phyloP scores from a whole-genome alignment of 202 grass and related monocot species.

The Zoysia matrella region DNA sequence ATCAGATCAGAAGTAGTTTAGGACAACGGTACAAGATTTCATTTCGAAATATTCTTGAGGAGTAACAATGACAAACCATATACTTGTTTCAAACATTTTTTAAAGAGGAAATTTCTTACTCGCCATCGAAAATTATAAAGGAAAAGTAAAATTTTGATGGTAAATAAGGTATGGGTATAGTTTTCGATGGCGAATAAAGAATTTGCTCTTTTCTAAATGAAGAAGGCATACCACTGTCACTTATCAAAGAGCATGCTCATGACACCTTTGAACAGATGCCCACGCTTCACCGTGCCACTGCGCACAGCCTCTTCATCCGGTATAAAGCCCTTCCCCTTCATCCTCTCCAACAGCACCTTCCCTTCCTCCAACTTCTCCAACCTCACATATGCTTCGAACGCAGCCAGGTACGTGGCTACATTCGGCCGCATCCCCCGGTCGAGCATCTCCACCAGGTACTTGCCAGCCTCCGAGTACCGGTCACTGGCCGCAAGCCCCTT shows the following conservation, averaged over 20 bases:
- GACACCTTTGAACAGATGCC: slow-evolving; percentile 62
- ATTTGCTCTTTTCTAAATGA: background rate
- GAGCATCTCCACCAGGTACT: slow-evolving; percentile 81
- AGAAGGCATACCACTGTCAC: slow-evolving; percentile 38
- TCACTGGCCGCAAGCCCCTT: slow-evolving; percentile 72
- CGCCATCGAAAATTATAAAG: too few relatives aligned
- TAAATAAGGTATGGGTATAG: too few relatives aligned
- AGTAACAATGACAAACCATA: background rate
- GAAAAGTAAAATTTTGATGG: too few relatives aligned
- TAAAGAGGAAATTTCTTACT: background rate
- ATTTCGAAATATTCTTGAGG: background rate
- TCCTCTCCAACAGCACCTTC: slow-evolving; percentile 59
- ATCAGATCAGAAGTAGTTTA: too few relatives aligned
- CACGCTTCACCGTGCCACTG: slow-evolving; percentile 64
- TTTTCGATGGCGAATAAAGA: too few relatives aligned
- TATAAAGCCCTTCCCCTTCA: slow-evolving; percentile 78
- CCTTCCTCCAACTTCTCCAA: slow-evolving; percentile 67
- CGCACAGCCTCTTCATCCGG: slow-evolving; percentile 69
- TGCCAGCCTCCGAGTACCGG: slow-evolving; percentile 53
- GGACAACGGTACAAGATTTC: background rate
- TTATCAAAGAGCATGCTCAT: slow-evolving; percentile 83
- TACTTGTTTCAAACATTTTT: slow-evolving; percentile 1
- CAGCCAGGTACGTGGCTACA: slow-evolving; percentile 57
- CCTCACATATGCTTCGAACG: slow-evolving; percentile 70
- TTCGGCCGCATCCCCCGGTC: slow-evolving; percentile 72